Evolutionary conservation across 805 yeast species (phyloP).

Genomic region (Yueomyces sp.): DNA sequence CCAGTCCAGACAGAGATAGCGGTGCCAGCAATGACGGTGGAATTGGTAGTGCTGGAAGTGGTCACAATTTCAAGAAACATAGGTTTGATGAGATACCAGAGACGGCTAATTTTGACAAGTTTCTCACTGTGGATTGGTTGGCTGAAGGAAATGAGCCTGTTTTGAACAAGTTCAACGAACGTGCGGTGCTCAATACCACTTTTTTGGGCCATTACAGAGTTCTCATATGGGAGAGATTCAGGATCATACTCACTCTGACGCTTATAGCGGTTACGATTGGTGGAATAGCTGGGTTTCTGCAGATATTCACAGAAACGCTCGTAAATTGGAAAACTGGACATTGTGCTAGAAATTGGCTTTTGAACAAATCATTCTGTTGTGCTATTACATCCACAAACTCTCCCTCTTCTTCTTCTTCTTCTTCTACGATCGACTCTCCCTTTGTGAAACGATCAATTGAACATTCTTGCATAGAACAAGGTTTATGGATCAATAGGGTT

Average conservation of each 20-base stretch:
- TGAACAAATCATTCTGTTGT: constrained; percentile 73
- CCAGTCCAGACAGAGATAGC: too few relatives aligned
- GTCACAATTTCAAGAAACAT: neutral
- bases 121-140: constrained; percentile 59
- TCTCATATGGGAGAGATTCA: constrained; percentile 17
- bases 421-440: neutral
- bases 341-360: constrained; percentile 56
- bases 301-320: constrained; percentile 77
- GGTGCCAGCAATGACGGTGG: neutral
- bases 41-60: neutral
- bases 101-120: constrained; percentile 37
- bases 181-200: constrained; percentile 3
- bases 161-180: constrained; percentile 9
- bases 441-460: neutral
- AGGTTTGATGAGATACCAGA: constrained; percentile 11
- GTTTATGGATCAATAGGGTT: constrained; percentile 37
- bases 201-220: constrained; percentile 2
- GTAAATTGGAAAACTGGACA: constrained; percentile 67
- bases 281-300: constrained; percentile 65
- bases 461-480: constrained; percentile 32
- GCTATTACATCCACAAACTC: constrained; percentile 6
- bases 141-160: constrained; percentile 40
- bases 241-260: constrained; percentile 58
- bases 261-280: constrained; percentile 71
- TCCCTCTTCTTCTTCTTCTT: neutral